Conservation (phyloP, 345 rosid genomes). For the Punica granatum region DNA sequence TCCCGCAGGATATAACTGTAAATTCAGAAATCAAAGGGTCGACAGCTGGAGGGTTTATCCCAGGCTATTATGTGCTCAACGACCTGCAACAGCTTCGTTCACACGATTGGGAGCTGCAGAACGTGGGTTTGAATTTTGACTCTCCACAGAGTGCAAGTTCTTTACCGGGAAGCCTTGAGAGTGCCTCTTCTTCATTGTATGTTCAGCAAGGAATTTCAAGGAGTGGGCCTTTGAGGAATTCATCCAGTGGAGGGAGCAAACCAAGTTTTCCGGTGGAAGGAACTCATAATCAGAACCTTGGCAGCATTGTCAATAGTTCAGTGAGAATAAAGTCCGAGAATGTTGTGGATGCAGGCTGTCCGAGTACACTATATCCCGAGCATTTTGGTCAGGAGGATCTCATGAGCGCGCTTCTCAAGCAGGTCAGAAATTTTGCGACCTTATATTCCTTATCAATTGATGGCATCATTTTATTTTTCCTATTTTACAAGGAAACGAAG, state of each 20-base stretch:
- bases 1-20: conserved; percentile 46
- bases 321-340: conserved; percentile 65
- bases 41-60: conserved; percentile 27
- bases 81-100: conserved; percentile 59
- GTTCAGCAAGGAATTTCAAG: conserved; percentile 24
- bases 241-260: conserved; percentile 22
- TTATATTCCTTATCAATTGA: background rate
- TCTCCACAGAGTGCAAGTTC: conserved; percentile 45
- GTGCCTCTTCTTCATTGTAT: background rate
- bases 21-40: conserved; percentile 45
- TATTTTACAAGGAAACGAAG: background rate
- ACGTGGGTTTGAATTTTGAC: conserved; percentile 45
- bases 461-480: background rate
- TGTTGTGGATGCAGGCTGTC: conserved; percentile 34
- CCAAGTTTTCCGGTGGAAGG: conserved; percentile 27
- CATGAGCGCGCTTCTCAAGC: conserved; percentile 77
- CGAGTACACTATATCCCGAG: conserved; percentile 37
- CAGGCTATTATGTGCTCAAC: conserved; percentile 47
- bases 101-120: conserved; percentile 60
- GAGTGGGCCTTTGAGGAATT: conserved; percentile 31
- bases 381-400: conserved; percentile 79
- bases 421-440: conserved; percentile 32
- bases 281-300: conserved; percentile 25
- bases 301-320: conserved; percentile 26
- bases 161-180: conserved; percentile 27